A percentile compares a stretch with the other conserved stretches of the same genome.
Conservation (phyloP, 805 yeast genomes). For the Ogataea nitratoaversa region DNA sequence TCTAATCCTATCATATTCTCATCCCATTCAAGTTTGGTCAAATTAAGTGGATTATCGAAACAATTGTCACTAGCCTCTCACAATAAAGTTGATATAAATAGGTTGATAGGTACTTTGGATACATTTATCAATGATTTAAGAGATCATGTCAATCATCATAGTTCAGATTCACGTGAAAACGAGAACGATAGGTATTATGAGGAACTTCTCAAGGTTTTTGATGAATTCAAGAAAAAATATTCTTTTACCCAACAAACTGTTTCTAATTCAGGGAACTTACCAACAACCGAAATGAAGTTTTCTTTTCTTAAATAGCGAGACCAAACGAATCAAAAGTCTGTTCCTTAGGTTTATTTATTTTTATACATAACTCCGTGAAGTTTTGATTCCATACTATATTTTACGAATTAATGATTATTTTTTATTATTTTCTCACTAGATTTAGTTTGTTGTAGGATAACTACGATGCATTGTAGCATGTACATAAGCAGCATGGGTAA, state of each 20-base stretch:
- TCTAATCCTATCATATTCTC: conserved; percentile 13
- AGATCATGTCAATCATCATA: conserved; percentile 4
- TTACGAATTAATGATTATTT: too few species aligned
- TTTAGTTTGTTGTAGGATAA: too few species aligned
- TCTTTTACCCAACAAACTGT: background rate
- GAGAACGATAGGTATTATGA: background rate
- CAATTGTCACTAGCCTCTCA: conserved; percentile 7
- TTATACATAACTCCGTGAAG: background rate
- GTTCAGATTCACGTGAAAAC: background rate
- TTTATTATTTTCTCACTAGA: too few species aligned
- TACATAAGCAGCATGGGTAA: too few species aligned
- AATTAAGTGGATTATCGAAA: conserved; percentile 12
- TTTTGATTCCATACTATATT: background rate
- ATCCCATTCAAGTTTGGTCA: conserved; percentile 1
- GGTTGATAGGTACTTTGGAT: conserved; percentile 14
- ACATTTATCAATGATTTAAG: conserved; percentile 14
- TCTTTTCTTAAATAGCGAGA: background rate
- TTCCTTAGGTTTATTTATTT: too few species aligned
- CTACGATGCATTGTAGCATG: too few species aligned
- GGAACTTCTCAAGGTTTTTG: conserved; percentile 1
- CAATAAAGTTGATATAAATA: conserved; percentile 4
- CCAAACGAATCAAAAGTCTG: too few species aligned
- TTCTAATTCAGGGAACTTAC: background rate
- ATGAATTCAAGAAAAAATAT: background rate
- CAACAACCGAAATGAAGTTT: background rate